Percentiles rank a stretch among this genome's conserved stretches.
Conservation (phyloP, 257 asterid genomes). For the Penstemon barbatus region DNA sequence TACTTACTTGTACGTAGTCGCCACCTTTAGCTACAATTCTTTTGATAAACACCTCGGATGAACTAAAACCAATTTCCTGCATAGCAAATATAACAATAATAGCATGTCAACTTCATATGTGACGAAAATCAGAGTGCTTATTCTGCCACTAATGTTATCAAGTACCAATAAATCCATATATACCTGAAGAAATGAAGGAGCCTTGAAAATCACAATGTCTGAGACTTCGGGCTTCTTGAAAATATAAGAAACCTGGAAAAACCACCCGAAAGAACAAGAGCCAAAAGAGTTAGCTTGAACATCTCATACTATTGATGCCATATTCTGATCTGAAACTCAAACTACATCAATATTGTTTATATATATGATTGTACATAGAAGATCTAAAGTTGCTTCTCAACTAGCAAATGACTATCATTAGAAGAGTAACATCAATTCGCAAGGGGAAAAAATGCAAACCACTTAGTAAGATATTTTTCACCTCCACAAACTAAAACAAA, state of each 20-base stretch:
- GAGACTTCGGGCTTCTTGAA: slow-evolving; percentile 84
- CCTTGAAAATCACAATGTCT: slow-evolving; percentile 86
- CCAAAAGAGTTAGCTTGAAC: slow-evolving; percentile 16
- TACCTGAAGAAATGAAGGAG: slow-evolving; percentile 87
- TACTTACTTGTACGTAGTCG: slow-evolving; percentile 68
- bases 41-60: slow-evolving; percentile 81
- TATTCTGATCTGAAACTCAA: slow-evolving; percentile 20
- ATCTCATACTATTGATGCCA: neutral
- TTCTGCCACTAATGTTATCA: neutral
- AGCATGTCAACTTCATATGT: slow-evolving; percentile 18
- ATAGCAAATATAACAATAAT: slow-evolving; percentile 23
- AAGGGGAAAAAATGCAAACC: neutral
- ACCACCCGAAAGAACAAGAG: slow-evolving; percentile 8
- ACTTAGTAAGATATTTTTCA: slow-evolving; percentile 11
- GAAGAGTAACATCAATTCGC: slow-evolving; percentile 7
- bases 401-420: neutral
- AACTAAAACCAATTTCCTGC: slow-evolving; percentile 70
- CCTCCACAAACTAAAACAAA: slow-evolving; percentile 4
- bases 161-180: slow-evolving; percentile 4
- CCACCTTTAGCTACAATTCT: slow-evolving; percentile 93
- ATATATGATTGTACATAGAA: neutral
- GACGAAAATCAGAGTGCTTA: neutral
- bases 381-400: neutral
- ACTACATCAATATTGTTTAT: slow-evolving; percentile 8
- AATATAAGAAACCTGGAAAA: slow-evolving; percentile 75